Evolutionary conservation across 352 stramenopile genomes (phyloP).

Genomic region (Phytophthora megakarya): DNA sequence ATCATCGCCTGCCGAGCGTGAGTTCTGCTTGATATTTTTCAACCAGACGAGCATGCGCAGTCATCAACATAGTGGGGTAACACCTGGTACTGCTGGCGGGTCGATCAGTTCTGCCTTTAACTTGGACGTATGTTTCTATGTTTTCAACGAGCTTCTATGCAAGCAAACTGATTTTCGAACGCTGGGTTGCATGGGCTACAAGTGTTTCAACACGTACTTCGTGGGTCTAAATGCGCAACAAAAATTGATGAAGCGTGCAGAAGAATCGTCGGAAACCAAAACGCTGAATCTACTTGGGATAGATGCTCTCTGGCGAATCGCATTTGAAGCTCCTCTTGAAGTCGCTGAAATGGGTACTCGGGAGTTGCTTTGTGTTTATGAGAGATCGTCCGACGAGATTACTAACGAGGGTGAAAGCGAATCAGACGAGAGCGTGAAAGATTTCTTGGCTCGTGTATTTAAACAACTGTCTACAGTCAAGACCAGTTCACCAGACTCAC

Average conservation of each 20-base stretch:
- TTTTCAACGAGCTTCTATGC: constrained; percentile 86
- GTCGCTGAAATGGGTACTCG: constrained; percentile 80
- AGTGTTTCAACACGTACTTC: constrained; percentile 90
- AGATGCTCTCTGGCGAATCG: constrained; percentile 84
- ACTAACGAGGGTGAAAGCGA: constrained; percentile 11
- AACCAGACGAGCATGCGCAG: constrained; percentile 75
- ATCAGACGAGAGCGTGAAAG: constrained; percentile 53
- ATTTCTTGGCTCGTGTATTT: constrained; percentile 86
- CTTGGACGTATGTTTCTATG: constrained; percentile 75
- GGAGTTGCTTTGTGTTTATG: constrained; percentile 84
- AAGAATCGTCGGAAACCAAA: constrained; percentile 25
- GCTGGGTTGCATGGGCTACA: constrained; percentile 78
- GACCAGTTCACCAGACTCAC: constrained; percentile 50
- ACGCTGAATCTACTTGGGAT: constrained; percentile 64
- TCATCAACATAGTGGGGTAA: constrained; percentile 37
- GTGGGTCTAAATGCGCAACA: constrained; percentile 72
- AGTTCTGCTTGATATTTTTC: constrained; percentile 87
- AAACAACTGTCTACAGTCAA: constrained; percentile 61
- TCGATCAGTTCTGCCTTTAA: constrained; percentile 80
- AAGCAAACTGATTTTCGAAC: constrained; percentile 76
- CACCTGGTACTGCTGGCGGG: constrained; percentile 25
- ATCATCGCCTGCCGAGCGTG: constrained; percentile 68
- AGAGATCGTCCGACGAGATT: constrained; percentile 51
- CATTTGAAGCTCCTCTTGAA: constrained; percentile 76
- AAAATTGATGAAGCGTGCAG: constrained; percentile 36